Conservation (phyloP, 177 flowering plant species). For the Viscum album region DNA sequence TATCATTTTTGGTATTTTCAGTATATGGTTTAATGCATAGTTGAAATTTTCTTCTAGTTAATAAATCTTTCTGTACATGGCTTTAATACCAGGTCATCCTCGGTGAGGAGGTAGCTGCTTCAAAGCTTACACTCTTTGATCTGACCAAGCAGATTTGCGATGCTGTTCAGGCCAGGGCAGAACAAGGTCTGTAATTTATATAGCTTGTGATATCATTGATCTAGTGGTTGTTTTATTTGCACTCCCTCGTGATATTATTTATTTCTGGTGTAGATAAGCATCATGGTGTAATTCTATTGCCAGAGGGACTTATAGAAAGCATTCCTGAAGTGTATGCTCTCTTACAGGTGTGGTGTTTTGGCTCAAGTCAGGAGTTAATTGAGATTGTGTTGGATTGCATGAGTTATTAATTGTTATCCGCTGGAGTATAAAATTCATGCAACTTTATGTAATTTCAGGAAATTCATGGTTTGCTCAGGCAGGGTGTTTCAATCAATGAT, state of each 20-base stretch:
- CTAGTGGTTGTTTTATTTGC: background rate
- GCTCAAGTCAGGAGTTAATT: background rate
- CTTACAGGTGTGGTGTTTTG: conserved; percentile 49
- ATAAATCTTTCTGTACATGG: conserved; percentile 4
- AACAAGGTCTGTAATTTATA: conserved; percentile 38
- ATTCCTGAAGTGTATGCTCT: conserved; percentile 97
- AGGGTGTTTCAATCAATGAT: conserved; percentile 63
- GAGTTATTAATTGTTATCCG: background rate
- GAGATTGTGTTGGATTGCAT: too few relatives aligned
- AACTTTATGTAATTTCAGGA: conserved; percentile 40
- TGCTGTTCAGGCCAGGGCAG: conserved; percentile 91
- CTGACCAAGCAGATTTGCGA: conserved; percentile 84
- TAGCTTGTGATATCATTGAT: background rate
- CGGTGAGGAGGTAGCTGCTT: conserved; percentile 95
- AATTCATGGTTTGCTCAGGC: conserved; percentile 67
- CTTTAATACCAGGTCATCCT: conserved; percentile 67
- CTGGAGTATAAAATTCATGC: background rate
- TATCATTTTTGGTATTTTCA: background rate
- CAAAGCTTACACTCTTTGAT: conserved; percentile 94
- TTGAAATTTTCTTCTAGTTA: background rate
- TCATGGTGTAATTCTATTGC: conserved; percentile 87
- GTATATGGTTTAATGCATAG: background rate
- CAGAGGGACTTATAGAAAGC: conserved; percentile 94
- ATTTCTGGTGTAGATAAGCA: conserved; percentile 60
- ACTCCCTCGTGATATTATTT: background rate